These are phyloP conservation scores for Phytophthora colocasiae DNA, from an alignment of 352 stramenopile species.

Conservation along the genomic window DNA sequence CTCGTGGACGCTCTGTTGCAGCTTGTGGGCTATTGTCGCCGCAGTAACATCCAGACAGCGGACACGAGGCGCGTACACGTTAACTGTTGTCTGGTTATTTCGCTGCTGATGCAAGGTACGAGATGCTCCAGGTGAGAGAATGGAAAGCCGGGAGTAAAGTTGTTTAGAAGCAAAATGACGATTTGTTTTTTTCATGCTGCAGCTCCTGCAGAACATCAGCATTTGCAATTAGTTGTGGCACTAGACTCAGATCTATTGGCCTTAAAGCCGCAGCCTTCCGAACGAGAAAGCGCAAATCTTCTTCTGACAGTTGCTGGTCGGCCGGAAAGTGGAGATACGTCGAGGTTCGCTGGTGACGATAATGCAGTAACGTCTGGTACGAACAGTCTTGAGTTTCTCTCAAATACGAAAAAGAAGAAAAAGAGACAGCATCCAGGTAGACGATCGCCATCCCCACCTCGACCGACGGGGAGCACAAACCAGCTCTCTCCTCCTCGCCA, in stretches of 20 bases:
- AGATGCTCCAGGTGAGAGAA: constrained; percentile 21
- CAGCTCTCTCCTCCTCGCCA: constrained; percentile 30
- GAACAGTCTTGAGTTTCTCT: not conserved
- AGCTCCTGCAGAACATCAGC: constrained; percentile 39
- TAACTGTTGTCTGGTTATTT: constrained; percentile 87
- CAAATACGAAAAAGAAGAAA: constrained; percentile 22
- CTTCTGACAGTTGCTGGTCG: constrained; percentile 58
- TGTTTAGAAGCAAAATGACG: not conserved
- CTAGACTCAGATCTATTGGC: constrained; percentile 75
- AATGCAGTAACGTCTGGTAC: not conserved
- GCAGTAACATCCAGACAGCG: constrained; percentile 48
- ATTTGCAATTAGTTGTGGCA: constrained; percentile 60
- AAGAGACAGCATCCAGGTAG: constrained; percentile 15
- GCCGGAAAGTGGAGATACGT: constrained; percentile 41
- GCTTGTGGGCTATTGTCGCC: constrained; percentile 69
- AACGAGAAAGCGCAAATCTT: constrained; percentile 53
- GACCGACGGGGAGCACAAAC: constrained; percentile 19
- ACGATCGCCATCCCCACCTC: constrained; percentile 13
- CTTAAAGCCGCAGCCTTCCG: constrained; percentile 52
- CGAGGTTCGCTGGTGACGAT: constrained; percentile 2
- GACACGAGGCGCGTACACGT: constrained; percentile 78
- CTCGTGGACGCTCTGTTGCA: constrained; percentile 81
- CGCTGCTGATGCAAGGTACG: constrained; percentile 79
- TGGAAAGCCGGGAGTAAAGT: not conserved
- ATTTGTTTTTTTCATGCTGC: not conserved